Evolutionary conservation across 2,329 filamentous ascomycete species (phyloP).

Genomic region (Camillea tinctor): DNA sequence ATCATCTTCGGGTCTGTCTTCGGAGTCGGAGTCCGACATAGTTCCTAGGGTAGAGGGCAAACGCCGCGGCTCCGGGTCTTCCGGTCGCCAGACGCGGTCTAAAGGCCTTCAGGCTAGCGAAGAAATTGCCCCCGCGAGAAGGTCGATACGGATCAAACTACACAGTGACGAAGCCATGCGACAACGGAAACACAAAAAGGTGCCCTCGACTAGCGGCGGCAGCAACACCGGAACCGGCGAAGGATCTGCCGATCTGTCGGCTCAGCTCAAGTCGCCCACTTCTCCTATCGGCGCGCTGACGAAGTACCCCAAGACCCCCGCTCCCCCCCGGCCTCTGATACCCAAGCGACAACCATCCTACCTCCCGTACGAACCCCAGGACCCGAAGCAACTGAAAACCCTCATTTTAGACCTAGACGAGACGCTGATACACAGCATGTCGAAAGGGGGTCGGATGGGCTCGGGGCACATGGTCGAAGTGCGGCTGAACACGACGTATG

Average conservation of each 20-base stretch:
- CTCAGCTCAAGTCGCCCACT: conserved; percentile 89
- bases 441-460: conserved; percentile 92
- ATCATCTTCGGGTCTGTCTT: conserved; percentile 64
- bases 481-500: conserved; percentile 71
- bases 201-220: conserved; percentile 47
- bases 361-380: conserved; percentile 57
- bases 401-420: conserved; percentile 94
- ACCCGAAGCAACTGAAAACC: conserved; percentile 75
- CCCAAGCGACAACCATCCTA: conserved; percentile 89
- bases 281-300: conserved; percentile 77
- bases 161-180: conserved; percentile 72
- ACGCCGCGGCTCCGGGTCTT: conserved; percentile 28
- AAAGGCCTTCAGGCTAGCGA: conserved; percentile 60
- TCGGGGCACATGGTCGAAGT: conserved; percentile 99
- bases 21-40: conserved; percentile 68
- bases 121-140: conserved; percentile 65
- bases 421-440: conserved; percentile 96
- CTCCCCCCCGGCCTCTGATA: conserved; percentile 85
- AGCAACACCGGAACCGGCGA: conserved; percentile 36
- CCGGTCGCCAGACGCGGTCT: conserved; percentile 57
- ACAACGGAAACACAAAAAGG: conserved; percentile 69
- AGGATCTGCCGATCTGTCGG: conserved; percentile 58
- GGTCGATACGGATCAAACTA: conserved; percentile 88
- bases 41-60: conserved; percentile 33
- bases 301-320: conserved; percentile 86